A percentile compares a stretch with the other conserved stretches of the same genome.
Evolutionary conservation across 1,139 yeast genomes (phyloP).

Genomic region (Suhomyces ambrosiae): DNA sequence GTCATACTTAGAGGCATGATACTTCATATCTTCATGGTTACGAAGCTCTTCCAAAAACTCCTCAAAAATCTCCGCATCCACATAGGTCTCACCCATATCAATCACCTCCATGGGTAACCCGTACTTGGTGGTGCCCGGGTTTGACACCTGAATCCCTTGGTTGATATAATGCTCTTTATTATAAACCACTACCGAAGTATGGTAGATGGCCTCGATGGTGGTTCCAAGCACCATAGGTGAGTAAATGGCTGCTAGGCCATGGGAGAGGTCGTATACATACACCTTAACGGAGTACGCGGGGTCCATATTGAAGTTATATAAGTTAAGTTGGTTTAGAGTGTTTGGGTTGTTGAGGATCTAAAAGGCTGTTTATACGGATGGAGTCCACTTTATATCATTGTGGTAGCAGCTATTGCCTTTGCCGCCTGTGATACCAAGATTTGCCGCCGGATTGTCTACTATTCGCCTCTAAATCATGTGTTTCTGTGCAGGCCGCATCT

Average conservation of each 20-base stretch:
- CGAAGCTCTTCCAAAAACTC: constrained; percentile 56
- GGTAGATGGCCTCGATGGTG: constrained; percentile 64
- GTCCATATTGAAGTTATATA: constrained; percentile 6
- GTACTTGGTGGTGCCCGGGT: constrained; percentile 59
- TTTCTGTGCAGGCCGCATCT: not conserved
- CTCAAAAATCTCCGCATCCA: constrained; percentile 52
- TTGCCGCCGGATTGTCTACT: too few species aligned
- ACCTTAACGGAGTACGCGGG: constrained; percentile 44
- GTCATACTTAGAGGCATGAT: constrained; percentile 53
- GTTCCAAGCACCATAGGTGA: constrained; percentile 50
- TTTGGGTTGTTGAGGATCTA: not conserved
- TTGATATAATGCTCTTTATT: constrained; percentile 61
- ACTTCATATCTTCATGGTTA: constrained; percentile 41
- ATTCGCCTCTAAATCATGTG: too few species aligned
- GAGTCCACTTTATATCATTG: too few species aligned
- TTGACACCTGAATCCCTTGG: constrained; percentile 52
- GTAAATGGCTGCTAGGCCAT: constrained; percentile 44
- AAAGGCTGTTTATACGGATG: too few species aligned
- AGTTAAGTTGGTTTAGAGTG: not conserved
- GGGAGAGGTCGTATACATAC: constrained; percentile 66
- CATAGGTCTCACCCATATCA: constrained; percentile 55
- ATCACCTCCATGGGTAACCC: constrained; percentile 58
- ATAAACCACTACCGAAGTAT: constrained; percentile 61
- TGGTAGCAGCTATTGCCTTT: too few species aligned
- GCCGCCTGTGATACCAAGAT: too few species aligned